Percentiles rank a stretch among this genome's conserved stretches.
These are phyloP conservation scores for Mycena pura DNA, from an alignment of 768 basidiomycete species.

Conservation along the genomic window DNA sequence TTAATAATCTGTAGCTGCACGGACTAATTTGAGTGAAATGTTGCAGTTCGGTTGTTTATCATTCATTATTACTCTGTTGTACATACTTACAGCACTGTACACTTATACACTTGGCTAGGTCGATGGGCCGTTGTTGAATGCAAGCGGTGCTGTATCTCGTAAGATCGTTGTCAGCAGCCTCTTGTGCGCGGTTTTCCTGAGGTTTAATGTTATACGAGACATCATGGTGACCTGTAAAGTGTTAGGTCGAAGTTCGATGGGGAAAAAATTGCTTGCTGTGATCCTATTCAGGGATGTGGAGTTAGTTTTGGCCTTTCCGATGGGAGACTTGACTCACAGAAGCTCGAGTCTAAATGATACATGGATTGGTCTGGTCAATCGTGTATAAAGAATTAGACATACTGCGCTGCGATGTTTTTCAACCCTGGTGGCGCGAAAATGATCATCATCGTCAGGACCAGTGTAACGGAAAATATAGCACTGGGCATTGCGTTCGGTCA, in stretches of 20 bases:
- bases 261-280: conserved; percentile 27
- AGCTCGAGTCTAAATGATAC: conserved; percentile 45
- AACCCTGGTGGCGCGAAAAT: conserved; percentile 49
- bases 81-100: too few species aligned
- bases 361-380: neutral
- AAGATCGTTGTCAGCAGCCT: conserved; percentile 12
- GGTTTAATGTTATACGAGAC: conserved; percentile 70
- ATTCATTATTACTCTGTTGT: too few species aligned
- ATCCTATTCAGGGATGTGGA: conserved; percentile 13
- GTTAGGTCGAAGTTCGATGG: neutral
- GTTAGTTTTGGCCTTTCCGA: neutral
- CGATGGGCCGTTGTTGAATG: too few species aligned
- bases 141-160: conserved; percentile 19
- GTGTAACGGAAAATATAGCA: conserved; percentile 52
- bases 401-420: conserved; percentile 58
- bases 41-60: too few species aligned
- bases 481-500: conserved; percentile 30
- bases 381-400: conserved; percentile 23
- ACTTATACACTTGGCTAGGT: too few species aligned
- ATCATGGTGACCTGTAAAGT: conserved; percentile 59
- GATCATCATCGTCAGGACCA: conserved; percentile 55
- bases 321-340: conserved; percentile 37
- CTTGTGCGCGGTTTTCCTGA: conserved; percentile 51
- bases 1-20: too few species aligned
- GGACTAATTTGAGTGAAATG: too few species aligned